Conservation (phyloP, 73 alveolate genomes). For the Tetrahymena borealis region DNA sequence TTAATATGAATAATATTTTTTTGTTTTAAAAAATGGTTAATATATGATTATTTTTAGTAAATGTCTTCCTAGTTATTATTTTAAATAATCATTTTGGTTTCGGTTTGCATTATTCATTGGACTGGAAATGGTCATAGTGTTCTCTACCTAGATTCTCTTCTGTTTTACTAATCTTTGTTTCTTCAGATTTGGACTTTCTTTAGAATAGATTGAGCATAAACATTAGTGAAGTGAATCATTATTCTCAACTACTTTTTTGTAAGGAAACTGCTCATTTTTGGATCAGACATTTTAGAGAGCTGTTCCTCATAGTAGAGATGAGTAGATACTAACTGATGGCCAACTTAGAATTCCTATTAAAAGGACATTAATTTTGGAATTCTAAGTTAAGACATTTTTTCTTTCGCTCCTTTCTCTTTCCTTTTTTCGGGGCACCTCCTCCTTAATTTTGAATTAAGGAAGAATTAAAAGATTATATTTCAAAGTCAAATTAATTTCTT, state of each 20-base stretch:
- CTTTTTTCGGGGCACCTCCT: not conserved
- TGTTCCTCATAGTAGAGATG: constrained; percentile 2
- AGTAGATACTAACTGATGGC: not conserved
- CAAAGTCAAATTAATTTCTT: not conserved
- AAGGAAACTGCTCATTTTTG: not conserved
- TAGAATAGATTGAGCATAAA: not conserved
- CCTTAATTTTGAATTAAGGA: not conserved
- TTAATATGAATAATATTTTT: not conserved
- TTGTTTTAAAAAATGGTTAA: not conserved
- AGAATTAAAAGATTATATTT: not conserved
- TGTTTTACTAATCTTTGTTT: not conserved
- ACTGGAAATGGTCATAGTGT: not conserved
- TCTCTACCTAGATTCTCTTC: not conserved
- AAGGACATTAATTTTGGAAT: not conserved
- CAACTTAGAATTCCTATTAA: not conserved
- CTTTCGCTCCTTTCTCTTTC: not conserved
- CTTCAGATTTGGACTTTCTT: not conserved
- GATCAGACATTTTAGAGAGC: not conserved
- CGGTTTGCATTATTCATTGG: not conserved
- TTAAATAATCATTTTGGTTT: not conserved
- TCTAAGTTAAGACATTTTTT: not conserved
- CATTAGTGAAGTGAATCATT: not conserved
- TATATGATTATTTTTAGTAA: not conserved
- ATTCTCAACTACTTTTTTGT: not conserved
- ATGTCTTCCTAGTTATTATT: not conserved